Base-by-base conservation (phyloP, 2,329 filamentous ascomycete genomes). In the Aureobasidium musti region DNA sequence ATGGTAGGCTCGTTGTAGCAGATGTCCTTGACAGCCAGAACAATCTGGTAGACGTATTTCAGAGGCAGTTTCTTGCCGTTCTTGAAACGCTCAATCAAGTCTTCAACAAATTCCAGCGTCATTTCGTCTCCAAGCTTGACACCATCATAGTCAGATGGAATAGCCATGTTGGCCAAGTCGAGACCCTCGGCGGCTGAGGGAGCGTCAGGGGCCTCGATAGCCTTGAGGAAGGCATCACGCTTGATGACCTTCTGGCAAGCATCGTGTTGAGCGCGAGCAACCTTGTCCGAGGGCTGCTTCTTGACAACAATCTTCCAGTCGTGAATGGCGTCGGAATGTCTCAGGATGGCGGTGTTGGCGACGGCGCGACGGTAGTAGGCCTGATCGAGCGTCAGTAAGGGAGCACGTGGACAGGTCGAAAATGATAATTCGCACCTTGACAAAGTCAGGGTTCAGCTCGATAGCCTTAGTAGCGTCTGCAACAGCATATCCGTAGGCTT, bases 11-110 rank as follows among this genome's bases (percentile, higher is more conserved):
- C 95, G 63, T 92, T 88, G 77, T 94, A 93, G 53, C 97, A 89
- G 67, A 99, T 86, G 70, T 97, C 89, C 82, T 91, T 92, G 72
- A 96, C 91, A 6, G 91, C 91, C 72, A 97, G 81, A 73, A 99
- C 85, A 75, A 99, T 99, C 81, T 97, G 92, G 82, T 94, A 98
- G 71, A 94, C 95, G 76, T 97, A 99, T 85, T 98, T 99, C 80
- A 87, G 89, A 78, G 95, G 92, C 67, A 99, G 85, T 80, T 91
- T 94, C 85, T 99, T 98, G 75, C 95, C 95, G 60, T 86, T 89
- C 85, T 96, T 97, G 85, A 99, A 99, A 37, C 95, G 84, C 77
- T 95, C 86, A 66, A 92, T 94, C 94, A 98, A 97, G 80, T 99
- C 94, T 73, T 96, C 91, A 73, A 99, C 91, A 75, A 99, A 99